A percentile compares a stretch with the other conserved stretches of the same genome.
These are phyloP conservation scores for Metarhizium guizhouense DNA, from an alignment of 2,329 filamentous ascomycete genomes.

Conservation along the genomic window DNA sequence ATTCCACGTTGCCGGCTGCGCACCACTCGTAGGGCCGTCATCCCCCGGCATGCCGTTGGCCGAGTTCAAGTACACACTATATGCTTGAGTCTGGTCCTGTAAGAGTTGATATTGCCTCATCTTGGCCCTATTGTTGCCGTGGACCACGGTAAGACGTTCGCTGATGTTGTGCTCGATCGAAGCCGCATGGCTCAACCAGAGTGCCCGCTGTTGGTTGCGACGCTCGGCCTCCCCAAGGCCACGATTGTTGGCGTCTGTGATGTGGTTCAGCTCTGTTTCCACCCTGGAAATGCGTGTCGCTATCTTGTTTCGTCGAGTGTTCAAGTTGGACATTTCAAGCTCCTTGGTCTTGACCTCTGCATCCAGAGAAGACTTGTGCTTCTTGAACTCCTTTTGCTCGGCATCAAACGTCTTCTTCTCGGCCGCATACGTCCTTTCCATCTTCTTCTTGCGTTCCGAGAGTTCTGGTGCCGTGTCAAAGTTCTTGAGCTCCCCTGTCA, in stretches of 20 bases:
- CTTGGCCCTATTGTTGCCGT: slow-evolving; percentile 19
- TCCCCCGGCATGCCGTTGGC: slow-evolving; percentile 25
- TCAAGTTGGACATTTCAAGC: slow-evolving; percentile 53
- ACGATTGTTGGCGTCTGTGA: slow-evolving; percentile 58
- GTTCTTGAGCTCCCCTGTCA: slow-evolving; percentile 51
- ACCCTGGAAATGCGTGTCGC: slow-evolving; percentile 63
- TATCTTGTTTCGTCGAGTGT: slow-evolving; percentile 65
- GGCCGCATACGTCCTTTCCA: slow-evolving; percentile 41
- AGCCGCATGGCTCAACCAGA: slow-evolving; percentile 36
- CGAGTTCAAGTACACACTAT: slow-evolving; percentile 22
- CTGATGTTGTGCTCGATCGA: slow-evolving; percentile 37
- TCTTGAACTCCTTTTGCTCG: slow-evolving; percentile 43
- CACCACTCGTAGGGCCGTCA: slow-evolving; percentile 4
- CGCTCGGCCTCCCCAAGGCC: slow-evolving; percentile 56
- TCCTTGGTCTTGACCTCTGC: slow-evolving; percentile 53
- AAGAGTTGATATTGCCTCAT: slow-evolving; percentile 21
- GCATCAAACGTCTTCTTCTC: slow-evolving; percentile 54
- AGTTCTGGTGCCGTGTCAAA: slow-evolving; percentile 58
- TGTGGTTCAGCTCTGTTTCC: slow-evolving; percentile 61
- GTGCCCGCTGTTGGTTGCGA: slow-evolving; percentile 40
- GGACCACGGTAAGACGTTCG: slow-evolving; percentile 32
- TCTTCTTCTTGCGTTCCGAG: slow-evolving; percentile 43
- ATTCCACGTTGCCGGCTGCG: slow-evolving; percentile 23
- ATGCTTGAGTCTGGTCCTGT: slow-evolving; percentile 22
- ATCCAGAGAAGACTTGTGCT: slow-evolving; percentile 52